These are phyloP conservation scores for Sphagnum magellanicum DNA, from an alignment of 228 moss, liverwort and hornwort species.

Conservation along the genomic window DNA sequence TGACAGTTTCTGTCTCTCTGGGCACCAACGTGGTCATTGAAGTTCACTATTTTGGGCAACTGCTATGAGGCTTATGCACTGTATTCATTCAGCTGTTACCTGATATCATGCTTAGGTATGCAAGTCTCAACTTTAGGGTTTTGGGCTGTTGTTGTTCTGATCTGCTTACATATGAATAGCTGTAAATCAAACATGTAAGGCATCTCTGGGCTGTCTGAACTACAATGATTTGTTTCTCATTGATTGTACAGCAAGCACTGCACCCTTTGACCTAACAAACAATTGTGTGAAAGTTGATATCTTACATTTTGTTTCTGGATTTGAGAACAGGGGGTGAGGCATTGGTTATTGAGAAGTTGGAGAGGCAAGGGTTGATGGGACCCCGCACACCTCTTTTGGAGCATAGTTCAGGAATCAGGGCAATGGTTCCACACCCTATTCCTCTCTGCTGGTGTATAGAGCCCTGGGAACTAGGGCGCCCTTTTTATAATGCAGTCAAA, in stretches of 20 bases:
- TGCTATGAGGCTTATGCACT: constrained; percentile 96
- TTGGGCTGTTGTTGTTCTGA: not conserved
- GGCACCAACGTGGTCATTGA: constrained; percentile 61
- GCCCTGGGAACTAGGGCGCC: constrained; percentile 87
- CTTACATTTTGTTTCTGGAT: not conserved
- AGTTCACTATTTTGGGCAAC: constrained; percentile 89
- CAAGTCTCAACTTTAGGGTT: no score
- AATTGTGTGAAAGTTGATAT: no score
- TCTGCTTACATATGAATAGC: no score
- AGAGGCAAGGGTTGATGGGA: constrained; percentile 77
- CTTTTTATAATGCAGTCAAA: constrained; percentile 89
- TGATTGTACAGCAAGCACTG: not conserved
- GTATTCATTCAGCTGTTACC: constrained; percentile 94
- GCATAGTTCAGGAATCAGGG: constrained; percentile 62
- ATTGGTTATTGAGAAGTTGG: constrained; percentile 68
- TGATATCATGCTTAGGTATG: constrained; percentile 96
- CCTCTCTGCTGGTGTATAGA: constrained; percentile 83
- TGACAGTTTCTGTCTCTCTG: constrained; percentile 87
- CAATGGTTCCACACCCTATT: constrained; percentile 71
- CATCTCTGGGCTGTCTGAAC: no score
- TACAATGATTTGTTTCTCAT: not conserved
- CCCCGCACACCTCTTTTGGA: constrained; percentile 86
- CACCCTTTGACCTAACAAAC: not conserved
- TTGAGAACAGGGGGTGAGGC: constrained; percentile 79
- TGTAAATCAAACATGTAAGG: no score